Evolutionary conservation across 345 rosid genomes (phyloP).

Genomic region (Eucalyptus cladocalyx): DNA sequence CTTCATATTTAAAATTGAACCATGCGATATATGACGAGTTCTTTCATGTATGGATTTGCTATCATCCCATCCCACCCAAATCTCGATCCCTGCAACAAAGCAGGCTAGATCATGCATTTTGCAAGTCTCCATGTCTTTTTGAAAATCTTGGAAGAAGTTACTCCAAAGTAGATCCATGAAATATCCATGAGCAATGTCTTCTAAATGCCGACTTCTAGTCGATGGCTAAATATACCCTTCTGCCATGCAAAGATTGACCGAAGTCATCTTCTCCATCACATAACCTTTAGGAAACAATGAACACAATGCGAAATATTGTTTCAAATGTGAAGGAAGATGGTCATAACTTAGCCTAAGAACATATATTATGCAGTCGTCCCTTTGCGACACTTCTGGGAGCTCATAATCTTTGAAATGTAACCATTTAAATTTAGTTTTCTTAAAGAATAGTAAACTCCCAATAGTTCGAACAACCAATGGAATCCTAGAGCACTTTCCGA

Average conservation of each 20-base stretch:
- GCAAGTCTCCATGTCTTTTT: neutral
- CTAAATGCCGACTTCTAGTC: neutral
- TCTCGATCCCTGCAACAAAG: constrained; percentile 1
- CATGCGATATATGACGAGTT: neutral
- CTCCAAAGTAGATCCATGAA: constrained; percentile 3
- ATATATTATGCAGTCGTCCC: rapidly evolving
- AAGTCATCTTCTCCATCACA: neutral
- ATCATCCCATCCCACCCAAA: neutral
- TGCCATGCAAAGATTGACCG: constrained; percentile 6
- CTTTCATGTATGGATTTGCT: neutral
- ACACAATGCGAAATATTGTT: no score
- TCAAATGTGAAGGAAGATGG: constrained; percentile 5
- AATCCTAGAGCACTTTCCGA: neutral
- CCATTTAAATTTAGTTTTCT: neutral
- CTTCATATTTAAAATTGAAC: neutral
- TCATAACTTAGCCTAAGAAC: neutral
- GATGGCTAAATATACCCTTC: constrained; percentile 1
- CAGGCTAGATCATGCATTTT: constrained; percentile 24
- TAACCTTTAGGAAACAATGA: constrained; percentile 10
- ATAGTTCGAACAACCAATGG: neutral
- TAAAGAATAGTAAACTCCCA: neutral
- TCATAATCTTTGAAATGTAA: neutral
- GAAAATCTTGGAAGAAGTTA: constrained; percentile 8
- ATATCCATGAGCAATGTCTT: neutral
- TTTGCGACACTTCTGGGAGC: neutral